Base-by-base conservation (phyloP, 2,329 filamentous ascomycete genomes). In the Alternaria ethzedia region DNA sequence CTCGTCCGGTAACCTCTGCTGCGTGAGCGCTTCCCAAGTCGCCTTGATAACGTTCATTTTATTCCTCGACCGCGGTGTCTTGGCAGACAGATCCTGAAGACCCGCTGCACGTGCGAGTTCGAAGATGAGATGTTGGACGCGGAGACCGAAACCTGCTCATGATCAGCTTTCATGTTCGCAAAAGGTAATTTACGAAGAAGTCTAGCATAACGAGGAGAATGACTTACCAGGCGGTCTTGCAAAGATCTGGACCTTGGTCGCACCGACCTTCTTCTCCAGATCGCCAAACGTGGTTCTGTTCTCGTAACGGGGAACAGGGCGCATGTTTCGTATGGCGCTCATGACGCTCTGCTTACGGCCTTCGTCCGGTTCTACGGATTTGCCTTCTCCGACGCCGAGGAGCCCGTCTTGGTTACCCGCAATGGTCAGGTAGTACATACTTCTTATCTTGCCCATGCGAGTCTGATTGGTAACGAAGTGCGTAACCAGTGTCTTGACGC, bases 1-100 rank as follows among this genome's bases (percentile, higher is more conserved):
- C 77, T 95, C 90, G 79, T 98, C 93, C 1, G 96, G 96, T 76
- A 97, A 86, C 65, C 88, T 88, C 84, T 99, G 96, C 83, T 86
- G 91, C 80, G 88, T 87, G 66, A 99, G 85, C 6, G 94, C 95
- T 80, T 95, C 81, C 81, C 92, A 92, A 44, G 93, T 88, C 13
- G 96, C 96, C 84, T 97, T 97, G 82, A 97, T 91, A 17, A 94
- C 93, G 85, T 99, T 99, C 94, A 98, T 97, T 71, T 94, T 93
- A 85, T 97, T 98, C 75, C 94, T 89, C 66, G 93, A 93, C 49
- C 95, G 91, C 41, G 90, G 90, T 66, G 97, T 94, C 70, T 88
- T 87, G 52, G 93, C 94, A 15, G 94, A 88, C 32, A 99, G 87
- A 79, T 99, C 96, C 68, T 90, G 86, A 75, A 99, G 93, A 69